Base-by-base conservation (phyloP, 257 asterid genomes). In the Solanum arcanum region DNA sequence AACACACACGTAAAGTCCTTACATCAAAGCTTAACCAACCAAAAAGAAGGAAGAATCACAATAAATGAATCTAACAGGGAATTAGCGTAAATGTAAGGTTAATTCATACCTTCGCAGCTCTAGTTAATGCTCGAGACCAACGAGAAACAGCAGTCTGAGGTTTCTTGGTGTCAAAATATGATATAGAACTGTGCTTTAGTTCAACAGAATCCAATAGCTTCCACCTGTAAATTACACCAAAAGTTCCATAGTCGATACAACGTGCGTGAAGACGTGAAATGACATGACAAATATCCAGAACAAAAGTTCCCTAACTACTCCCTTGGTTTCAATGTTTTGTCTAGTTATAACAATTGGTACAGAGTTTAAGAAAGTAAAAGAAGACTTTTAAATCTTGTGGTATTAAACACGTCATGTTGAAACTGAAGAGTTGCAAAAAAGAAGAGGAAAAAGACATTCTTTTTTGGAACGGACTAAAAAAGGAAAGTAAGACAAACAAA, bases 141-240 rank as follows among this genome's bases (percentile, higher is more conserved):
- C 98, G 95, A 29, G 97, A 93, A 84, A 92, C 74, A 44, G 96
- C 99, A 64, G 96, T 92, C 89, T 94, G 94, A 14, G 92, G 95
- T 88, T 92, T 96, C 91, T 92, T 96, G 23, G 91, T 91, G 89
- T 95, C 98, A 33, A 96, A 94, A 89, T 94, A 93, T 3, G 98
- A 94, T 52, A 95, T 90, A 7, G 99, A 94, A 87, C 90, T 93
- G 59, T 91, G 91, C 88, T 90, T 94, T 35, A 96, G 97, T 91
- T 93, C 99, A 13, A 94, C 98, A 77, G 92, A 95, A 91, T 96
- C 99, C 46, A 96, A 87, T 64, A 95, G 90, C 92, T 95, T 96
- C 99, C 99, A 95, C 99, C 99, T 96, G 68, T 21, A 91, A 80
- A 86, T 12, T 31, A 75, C 31, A 85, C 59, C 76, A 49, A 70